These are phyloP conservation scores for Pseudogymnoascus sp. DNA, from an alignment of 2,329 filamentous ascomycete genomes.

Conservation along the genomic window DNA sequence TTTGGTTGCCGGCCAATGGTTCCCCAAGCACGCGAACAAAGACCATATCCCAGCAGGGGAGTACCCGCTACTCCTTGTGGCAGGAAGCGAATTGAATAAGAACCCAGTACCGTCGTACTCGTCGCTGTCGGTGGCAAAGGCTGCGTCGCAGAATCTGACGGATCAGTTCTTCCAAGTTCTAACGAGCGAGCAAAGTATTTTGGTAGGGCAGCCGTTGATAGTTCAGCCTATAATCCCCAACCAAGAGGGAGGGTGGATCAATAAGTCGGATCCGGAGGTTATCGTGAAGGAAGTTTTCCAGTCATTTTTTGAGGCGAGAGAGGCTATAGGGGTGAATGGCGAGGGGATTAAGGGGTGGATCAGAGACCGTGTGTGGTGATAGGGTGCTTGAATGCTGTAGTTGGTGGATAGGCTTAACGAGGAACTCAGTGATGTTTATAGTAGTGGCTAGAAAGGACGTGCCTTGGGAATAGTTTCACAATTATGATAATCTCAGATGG, in stretches of 20 bases:
- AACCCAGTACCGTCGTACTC: not conserved
- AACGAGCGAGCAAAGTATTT: not conserved
- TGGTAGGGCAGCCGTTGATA: not conserved
- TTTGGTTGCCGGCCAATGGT: not conserved
- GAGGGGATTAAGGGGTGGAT: not conserved
- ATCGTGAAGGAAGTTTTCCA: not conserved
- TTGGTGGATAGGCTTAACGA: not conserved
- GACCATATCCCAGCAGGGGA: not conserved
- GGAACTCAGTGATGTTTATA: not conserved
- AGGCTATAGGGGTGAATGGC: not conserved
- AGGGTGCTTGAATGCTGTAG: not conserved
- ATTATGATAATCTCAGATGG: not conserved
- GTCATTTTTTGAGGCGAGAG: not conserved
- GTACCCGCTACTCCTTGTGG: not conserved
- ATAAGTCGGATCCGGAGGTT: not conserved
- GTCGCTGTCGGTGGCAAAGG: not conserved
- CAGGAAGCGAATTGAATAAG: not conserved
- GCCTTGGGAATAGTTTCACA: not conserved
- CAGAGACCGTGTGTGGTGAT: not conserved
- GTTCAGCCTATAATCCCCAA: not conserved
- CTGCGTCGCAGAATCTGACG: not conserved
- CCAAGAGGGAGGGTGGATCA: not conserved
- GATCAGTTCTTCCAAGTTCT: not conserved
- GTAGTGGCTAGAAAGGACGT: not conserved
- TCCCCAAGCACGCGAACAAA: not conserved